Base-by-base conservation (phyloP, 768 basidiomycete species). In the Calocybe cyanea region DNA sequence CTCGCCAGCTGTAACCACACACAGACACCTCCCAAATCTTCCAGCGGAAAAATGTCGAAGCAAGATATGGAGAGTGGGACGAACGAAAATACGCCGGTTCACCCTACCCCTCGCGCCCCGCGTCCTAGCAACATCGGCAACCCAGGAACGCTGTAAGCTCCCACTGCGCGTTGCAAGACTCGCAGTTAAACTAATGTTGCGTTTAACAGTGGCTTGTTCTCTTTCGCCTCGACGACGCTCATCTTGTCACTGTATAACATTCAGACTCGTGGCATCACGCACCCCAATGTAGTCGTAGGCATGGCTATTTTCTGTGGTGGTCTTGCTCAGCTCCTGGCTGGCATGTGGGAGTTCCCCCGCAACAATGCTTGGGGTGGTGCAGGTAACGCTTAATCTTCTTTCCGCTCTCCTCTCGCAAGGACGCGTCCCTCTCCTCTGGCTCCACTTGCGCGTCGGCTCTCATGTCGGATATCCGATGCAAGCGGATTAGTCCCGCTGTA, bases 281-380 rank as follows among this genome's bases (percentile, higher is more conserved):
- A 59, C 4, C 81, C 87, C 32, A 90, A 92, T 47, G 77, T 81
- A 21, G 80, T 91, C 38, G 75, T 92, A 39, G 92, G 90, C 41
- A 91, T 94, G 90, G 89, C 90, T 19, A 59, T 89, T 53, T 87
- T 82, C 64, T 79, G 79, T 50, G 92, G 92, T 52, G 92, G 92
- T 49, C 80, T 93, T 24, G 83, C 75, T 10, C 92, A 94, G 61
- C 71, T 94, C 37, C 67, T 93, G 31, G 92, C 91, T 23, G 92
- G 92, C 33, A 90, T 92, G 85, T 92, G 89, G 89, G 83, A 84
- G 63, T 85, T 83, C 66, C 77, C 80, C 13, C 65, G 75, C 24
- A 82, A 82, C 0, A 88, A 90, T 52, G 69, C 67, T 0, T 87
- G 89, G 51, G 84, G 81, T 54, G 86, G 76, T 9, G 82, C 85